phyloP scores from a whole-genome alignment of 805 yeast species.

The Suhomyces tanzawaensis region DNA sequence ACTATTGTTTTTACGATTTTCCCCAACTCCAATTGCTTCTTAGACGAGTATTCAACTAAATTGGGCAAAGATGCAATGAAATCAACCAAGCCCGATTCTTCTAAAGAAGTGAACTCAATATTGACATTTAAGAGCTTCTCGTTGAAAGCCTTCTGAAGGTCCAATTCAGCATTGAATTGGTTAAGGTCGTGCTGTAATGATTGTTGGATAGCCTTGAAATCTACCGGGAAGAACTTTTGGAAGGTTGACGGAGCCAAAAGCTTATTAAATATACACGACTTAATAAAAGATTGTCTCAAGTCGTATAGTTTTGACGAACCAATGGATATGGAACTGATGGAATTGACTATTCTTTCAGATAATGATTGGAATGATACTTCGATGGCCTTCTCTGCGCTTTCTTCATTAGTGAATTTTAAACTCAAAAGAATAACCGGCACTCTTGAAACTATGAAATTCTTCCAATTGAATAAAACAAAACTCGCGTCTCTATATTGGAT shows the following conservation, averaged over 20 bases:
- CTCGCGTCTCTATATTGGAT: conserved; percentile 18
- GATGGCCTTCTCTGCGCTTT: conserved; percentile 17
- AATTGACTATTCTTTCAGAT: conserved; percentile 1
- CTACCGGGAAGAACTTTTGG: conserved; percentile 26
- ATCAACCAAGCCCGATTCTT: conserved; percentile 37
- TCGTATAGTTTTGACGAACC: conserved; percentile 17
- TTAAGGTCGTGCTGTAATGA: conserved; percentile 26
- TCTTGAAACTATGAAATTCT: conserved; percentile 30
- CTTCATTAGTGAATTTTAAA: conserved; percentile 15
- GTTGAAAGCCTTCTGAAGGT: conserved; percentile 23
- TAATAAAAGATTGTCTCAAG: conserved; percentile 27
- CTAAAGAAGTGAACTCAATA: conserved; percentile 39
- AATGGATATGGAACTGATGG: conserved; percentile 1
- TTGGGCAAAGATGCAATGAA: conserved; percentile 21
- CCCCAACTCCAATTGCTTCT: conserved; percentile 25
- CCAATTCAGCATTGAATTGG: conserved; percentile 18
- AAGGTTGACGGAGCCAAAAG: conserved; percentile 25
- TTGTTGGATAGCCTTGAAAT: conserved; percentile 22
- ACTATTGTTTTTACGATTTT: conserved; percentile 17
- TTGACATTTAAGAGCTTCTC: conserved; percentile 33
- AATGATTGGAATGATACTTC: conserved; percentile 13
- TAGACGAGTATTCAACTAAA: conserved; percentile 21
- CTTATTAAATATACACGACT: conserved; percentile 30
- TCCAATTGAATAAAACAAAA: conserved; percentile 33
- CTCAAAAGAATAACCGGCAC: conserved; percentile 24